Conservation (phyloP, 768 basidiomycete genomes). For the Lactarius hengduanensis region DNA sequence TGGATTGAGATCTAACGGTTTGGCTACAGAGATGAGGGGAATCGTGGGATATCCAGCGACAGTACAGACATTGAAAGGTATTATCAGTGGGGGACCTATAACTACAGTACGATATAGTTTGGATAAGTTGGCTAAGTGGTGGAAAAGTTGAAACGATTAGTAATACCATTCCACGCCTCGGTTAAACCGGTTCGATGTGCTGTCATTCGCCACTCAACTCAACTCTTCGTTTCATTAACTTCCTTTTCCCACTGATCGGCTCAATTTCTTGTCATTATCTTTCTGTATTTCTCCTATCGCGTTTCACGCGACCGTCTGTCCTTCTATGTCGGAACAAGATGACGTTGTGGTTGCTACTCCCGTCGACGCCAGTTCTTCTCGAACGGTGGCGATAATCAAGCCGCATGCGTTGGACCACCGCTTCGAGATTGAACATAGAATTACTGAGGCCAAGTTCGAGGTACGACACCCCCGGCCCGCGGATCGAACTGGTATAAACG, state of each 20-base stretch:
- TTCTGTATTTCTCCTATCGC: conserved; percentile 9
- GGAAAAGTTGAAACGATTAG: conserved; percentile 39
- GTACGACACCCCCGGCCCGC: conserved; percentile 41
- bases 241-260: conserved; percentile 18
- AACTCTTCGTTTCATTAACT: conserved; percentile 17
- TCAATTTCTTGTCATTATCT: conserved; percentile 23
- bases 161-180: conserved; percentile 14
- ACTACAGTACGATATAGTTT: conserved; percentile 75
- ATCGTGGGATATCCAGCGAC: conserved; percentile 86
- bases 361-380: conserved; percentile 34
- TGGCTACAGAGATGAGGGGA: conserved; percentile 59
- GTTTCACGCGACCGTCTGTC: conserved; percentile 20
- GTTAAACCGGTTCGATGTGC: neutral
- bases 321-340: conserved; percentile 21
- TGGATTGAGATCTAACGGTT: conserved; percentile 4
- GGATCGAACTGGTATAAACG: conserved; percentile 19
- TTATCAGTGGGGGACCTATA: conserved; percentile 75
- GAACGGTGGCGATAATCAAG: conserved; percentile 85
- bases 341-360: conserved; percentile 1
- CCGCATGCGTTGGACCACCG: conserved; percentile 68
- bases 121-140: conserved; percentile 87
- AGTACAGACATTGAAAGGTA: conserved; percentile 80
- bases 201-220: neutral
- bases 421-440: conserved; percentile 77
- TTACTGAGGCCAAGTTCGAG: conserved; percentile 81